phyloP scores from a whole-genome alignment of 305 asterid species.

The Fraxinus sp. region DNA sequence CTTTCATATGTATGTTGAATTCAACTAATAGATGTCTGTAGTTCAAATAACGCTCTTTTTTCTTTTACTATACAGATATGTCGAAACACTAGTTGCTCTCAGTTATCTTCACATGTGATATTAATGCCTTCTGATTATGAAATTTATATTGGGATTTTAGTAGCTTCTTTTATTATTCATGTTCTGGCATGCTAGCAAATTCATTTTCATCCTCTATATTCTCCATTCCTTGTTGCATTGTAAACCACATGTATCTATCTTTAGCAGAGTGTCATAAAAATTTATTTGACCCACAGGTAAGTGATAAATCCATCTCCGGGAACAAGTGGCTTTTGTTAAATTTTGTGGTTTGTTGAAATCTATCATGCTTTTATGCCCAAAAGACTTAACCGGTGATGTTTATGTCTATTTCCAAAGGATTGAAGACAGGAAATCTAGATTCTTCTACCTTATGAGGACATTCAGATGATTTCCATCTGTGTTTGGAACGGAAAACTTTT shows the following conservation, averaged over 20 bases:
- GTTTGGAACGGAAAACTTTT: conserved; percentile 33
- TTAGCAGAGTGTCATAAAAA: not conserved
- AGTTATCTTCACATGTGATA: not conserved
- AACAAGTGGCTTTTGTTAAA: not conserved
- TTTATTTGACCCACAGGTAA: not conserved
- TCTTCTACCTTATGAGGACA: conserved; percentile 26
- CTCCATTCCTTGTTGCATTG: not conserved
- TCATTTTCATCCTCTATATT: not conserved
- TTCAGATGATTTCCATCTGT: conserved; percentile 20
- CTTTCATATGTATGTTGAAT: not conserved
- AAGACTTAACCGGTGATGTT: not conserved
- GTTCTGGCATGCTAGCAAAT: not conserved
- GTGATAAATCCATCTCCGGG: not conserved
- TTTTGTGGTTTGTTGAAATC: conserved; percentile 9
- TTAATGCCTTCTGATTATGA: conserved; percentile 10
- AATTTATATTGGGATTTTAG: not conserved
- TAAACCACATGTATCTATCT: conserved; percentile 3
- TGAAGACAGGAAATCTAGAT: conserved; percentile 20
- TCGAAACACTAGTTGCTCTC: not conserved
- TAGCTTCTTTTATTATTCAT: conserved; percentile 1
- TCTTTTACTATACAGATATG: not conserved
- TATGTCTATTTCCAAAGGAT: conserved; percentile 15
- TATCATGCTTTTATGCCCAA: not conserved
- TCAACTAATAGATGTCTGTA: not conserved
- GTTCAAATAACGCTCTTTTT: not conserved